Evolutionary conservation across 179 eudicot genomes (phyloP), one percentile per base, ranked within the genome.

Genomic region (Dionaea muscipula): DNA sequence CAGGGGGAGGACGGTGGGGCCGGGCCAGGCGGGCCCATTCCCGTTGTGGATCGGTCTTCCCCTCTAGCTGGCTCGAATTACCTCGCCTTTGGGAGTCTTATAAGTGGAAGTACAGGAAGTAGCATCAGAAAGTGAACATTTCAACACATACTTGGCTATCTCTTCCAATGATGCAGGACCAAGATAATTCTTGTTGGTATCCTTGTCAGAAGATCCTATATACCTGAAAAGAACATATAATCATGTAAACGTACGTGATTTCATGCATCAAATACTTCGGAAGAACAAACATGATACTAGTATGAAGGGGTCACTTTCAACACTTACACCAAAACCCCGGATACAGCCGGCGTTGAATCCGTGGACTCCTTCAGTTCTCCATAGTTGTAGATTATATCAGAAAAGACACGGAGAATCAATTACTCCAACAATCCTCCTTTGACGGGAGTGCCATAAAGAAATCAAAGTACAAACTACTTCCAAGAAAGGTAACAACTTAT

Each of bases 121-220:
- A n/a, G n/a, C n/a, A n/a, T n/a, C n/a, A n/a, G n/a, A n/a, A n/a
- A n/a, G n/a, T n/a, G n/a, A n/a, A 57, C 24, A 26, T 16, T 2
- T 10, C 3, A 50, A 39, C 11, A 62, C 79, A 21, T 76, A 86
- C 97, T 66, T 73, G 65, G 95, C 97, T 51, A 86, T 72, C 33
- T 90, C 90, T 68, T 80, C 78, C 24, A 81, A 71, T 12, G 90
- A 61, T 48, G 95, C 87, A 62, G 90, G 94, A 55, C 97, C 97
- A 51, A 90, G 64, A 70, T 90, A 90, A 75, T 90, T 90, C 50
- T 68, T 51, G 62, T 90, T 90, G 20, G 26, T 63, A 64, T 73
- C 75, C 70, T 49, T 80, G 78, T 90, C 79, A 21, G 97, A 63
- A 60, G 95, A 81, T 56, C 81, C 97, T 59, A 90, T 69, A 66